Evolutionary conservation across 208 protist species (phyloP).

Genomic region (Leishmania braziliensis): DNA sequence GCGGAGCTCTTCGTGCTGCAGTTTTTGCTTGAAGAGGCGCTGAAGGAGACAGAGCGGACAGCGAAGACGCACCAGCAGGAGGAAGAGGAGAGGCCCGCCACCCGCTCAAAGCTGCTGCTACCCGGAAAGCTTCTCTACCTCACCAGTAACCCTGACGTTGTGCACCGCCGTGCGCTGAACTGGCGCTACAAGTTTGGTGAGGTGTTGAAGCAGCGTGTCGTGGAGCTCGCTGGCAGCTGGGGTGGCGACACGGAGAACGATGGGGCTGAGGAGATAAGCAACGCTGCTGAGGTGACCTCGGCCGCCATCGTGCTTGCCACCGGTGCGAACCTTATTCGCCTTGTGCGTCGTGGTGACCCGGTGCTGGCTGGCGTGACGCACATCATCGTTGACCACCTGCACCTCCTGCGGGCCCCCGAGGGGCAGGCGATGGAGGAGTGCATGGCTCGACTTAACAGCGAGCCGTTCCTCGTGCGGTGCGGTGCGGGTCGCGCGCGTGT

Average conservation of each 20-base stretch:
- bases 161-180: conserved; percentile 71
- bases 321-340: conserved; percentile 46
- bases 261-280: background rate
- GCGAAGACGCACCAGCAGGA: background rate
- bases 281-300: conserved; percentile 20
- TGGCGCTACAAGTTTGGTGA: conserved; percentile 87
- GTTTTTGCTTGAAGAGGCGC: conserved; percentile 68
- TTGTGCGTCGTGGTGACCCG: conserved; percentile 47
- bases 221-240: conserved; percentile 29
- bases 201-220: conserved; percentile 62
- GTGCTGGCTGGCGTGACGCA: conserved; percentile 68
- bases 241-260: background rate
- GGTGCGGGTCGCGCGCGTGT: conserved; percentile 62
- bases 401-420: conserved; percentile 78
- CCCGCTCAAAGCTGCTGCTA: background rate
- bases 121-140: conserved; percentile 79
- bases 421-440: conserved; percentile 84
- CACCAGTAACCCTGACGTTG: conserved; percentile 68
- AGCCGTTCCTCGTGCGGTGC: conserved; percentile 61
- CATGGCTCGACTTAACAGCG: conserved; percentile 68
- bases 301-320: conserved; percentile 74
- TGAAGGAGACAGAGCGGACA: conserved; percentile 35
- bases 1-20: conserved; percentile 88
- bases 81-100: background rate
- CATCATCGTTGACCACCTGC: conserved; percentile 83